A percentile compares a stretch with the other conserved stretches of the same genome.
Evolutionary conservation across 2,329 filamentous ascomycete species (phyloP).

Genomic region (Ophiostoma triangulosporum): DNA sequence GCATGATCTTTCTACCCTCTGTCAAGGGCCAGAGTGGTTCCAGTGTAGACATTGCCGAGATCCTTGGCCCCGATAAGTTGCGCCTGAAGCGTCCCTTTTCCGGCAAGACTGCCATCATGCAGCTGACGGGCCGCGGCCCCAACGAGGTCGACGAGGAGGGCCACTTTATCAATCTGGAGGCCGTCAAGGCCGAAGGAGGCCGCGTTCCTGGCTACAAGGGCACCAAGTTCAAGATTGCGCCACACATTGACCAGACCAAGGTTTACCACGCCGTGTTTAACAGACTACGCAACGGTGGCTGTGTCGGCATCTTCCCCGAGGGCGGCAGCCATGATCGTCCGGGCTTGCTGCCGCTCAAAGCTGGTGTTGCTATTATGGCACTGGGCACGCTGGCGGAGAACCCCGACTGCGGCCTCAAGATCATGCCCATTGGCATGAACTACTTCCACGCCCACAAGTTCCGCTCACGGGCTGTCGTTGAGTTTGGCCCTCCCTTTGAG

Average conservation of each 20-base stretch:
- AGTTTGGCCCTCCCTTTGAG: constrained; percentile 84
- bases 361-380: constrained; percentile 96
- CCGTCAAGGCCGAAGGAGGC: constrained; percentile 29
- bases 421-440: constrained; percentile 97
- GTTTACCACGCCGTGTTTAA: constrained; percentile 91
- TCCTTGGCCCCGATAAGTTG: constrained; percentile 67
- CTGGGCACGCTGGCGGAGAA: constrained; percentile 76
- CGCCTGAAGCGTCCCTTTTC: constrained; percentile 80
- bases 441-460: constrained; percentile 99
- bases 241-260: constrained; percentile 84
- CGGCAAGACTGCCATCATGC: constrained; percentile 57
- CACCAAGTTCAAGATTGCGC: constrained; percentile 73
- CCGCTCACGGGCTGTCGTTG: constrained; percentile 84
- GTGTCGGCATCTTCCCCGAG: constrained; percentile 93
- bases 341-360: constrained; percentile 82
- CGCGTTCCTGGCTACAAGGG: constrained; percentile 54
- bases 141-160: constrained; percentile 57
- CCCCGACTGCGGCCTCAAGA: constrained; percentile 78
- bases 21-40: constrained; percentile 64
- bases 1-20: constrained; percentile 75
- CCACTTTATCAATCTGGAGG: constrained; percentile 39
- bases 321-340: constrained; percentile 92
- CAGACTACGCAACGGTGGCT: constrained; percentile 67
- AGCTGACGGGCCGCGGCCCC: constrained; percentile 57
- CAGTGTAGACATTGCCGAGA: constrained; percentile 72